Percentiles rank a stretch among this genome's conserved stretches.
Evolutionary conservation across 192 early-diverging fungal species (phyloP).

Genomic region (Coemansia aciculifera): DNA sequence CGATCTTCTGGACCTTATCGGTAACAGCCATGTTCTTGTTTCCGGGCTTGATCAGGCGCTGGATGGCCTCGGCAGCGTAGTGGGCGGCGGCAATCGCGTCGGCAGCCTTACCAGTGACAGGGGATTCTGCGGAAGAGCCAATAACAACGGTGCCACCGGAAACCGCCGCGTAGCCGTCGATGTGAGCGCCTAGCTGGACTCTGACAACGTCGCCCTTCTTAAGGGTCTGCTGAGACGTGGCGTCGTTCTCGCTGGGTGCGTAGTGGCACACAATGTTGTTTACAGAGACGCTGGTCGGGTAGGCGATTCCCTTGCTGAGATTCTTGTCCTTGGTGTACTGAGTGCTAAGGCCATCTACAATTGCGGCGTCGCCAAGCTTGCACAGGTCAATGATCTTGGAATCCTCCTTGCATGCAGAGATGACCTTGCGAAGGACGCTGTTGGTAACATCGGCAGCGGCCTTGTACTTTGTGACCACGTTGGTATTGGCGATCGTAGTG

Average conservation of each 20-base stretch:
- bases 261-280: conserved; percentile 85
- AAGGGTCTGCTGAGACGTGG: conserved; percentile 61
- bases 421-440: conserved; percentile 51
- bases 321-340: conserved; percentile 76
- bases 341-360: conserved; percentile 66
- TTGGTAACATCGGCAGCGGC: conserved; percentile 88
- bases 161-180: conserved; percentile 87
- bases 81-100: conserved; percentile 88
- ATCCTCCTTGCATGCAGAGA: conserved; percentile 60
- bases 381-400: conserved; percentile 87
- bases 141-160: conserved; percentile 83
- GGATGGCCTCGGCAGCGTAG: conserved; percentile 77
- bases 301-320: conserved; percentile 79
- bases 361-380: conserved; percentile 80
- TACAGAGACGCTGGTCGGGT: conserved; percentile 84
- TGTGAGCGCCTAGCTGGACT: conserved; percentile 85
- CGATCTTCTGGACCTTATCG: conserved; percentile 77
- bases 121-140: conserved; percentile 68
- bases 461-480: conserved; percentile 90
- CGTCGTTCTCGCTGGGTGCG: conserved; percentile 75
- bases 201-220: conserved; percentile 86
- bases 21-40: conserved; percentile 64
- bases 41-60: conserved; percentile 88
- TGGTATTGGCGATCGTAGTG: conserved; percentile 68
- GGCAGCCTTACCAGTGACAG: conserved; percentile 76